Percentiles rank a stretch among this genome's conserved stretches.
Conservation (phyloP, 495 filamentous ascomycete species). For the Penicillium ochrochloron region DNA sequence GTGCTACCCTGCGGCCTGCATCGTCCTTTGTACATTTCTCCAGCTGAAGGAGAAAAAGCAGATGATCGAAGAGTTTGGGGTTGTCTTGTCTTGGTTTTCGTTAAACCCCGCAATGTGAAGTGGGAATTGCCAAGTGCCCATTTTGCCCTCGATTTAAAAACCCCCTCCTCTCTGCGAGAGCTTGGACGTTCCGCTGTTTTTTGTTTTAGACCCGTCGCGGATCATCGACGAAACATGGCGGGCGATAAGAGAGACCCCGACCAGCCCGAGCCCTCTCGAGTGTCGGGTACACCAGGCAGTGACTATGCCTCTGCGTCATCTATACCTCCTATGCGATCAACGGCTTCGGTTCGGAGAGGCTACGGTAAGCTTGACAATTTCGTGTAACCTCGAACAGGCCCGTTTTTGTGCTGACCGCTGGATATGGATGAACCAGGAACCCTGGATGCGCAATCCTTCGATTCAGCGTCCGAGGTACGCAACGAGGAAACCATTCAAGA, state of each 20-base stretch:
- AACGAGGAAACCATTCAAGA: constrained; percentile 37
- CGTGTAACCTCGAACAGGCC: constrained; percentile 25
- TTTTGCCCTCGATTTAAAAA: not conserved
- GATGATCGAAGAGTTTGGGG: constrained; percentile 4
- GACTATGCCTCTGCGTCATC: constrained; percentile 17
- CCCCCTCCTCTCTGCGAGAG: constrained; percentile 6
- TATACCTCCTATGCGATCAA: constrained; percentile 25
- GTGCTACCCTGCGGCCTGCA: constrained; percentile 17
- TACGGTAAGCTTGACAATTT: constrained; percentile 37
- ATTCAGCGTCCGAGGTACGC: constrained; percentile 32
- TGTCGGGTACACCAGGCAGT: constrained; percentile 17
- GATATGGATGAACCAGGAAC: constrained; percentile 37
- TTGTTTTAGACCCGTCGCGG: constrained; percentile 7
- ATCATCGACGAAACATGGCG: constrained; percentile 24
- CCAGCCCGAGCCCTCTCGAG: constrained; percentile 19
- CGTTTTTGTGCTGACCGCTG: constrained; percentile 19
- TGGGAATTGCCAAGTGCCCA: not conserved
- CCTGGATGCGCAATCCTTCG: constrained; percentile 36
- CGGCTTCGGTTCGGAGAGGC: constrained; percentile 35
- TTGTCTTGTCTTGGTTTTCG: not conserved
- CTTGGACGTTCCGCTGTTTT: not conserved
- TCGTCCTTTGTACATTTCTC: constrained; percentile 12
- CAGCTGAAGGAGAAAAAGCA: constrained; percentile 24
- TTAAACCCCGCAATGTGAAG: constrained; percentile 14
- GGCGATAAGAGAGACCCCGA: constrained; percentile 25